phyloP scores from a whole-genome alignment of 257 asterid species.

The Forsythia suspensa region DNA sequence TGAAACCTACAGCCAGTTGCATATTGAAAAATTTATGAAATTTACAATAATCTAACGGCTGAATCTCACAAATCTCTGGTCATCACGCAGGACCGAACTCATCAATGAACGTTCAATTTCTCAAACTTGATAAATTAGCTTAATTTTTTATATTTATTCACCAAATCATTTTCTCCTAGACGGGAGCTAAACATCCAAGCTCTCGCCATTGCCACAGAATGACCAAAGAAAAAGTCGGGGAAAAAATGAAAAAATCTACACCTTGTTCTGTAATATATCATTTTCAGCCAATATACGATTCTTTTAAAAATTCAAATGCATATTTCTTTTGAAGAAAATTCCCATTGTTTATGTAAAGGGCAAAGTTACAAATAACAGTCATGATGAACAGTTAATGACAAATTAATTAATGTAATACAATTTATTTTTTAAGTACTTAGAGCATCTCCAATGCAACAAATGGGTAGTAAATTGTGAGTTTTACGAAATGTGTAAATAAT shows the following conservation, averaged over 20 bases:
- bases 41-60: background rate
- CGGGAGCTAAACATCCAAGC: background rate
- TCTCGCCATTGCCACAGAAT: background rate
- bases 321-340: background rate
- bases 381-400: constrained; percentile 13
- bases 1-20: background rate
- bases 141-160: background rate
- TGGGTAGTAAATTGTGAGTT: too few species aligned
- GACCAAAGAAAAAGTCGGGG: background rate
- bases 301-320: background rate
- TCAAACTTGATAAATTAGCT: background rate
- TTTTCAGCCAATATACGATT: background rate
- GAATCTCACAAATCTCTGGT: background rate
- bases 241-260: background rate
- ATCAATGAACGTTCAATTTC: background rate
- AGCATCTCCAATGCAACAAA: too few species aligned
- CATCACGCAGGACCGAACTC: background rate
- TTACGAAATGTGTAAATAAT: too few species aligned
- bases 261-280: constrained; percentile 11
- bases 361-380: constrained; percentile 12
- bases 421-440: too few species aligned
- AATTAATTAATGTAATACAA: constrained; percentile 1
- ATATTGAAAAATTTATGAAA: background rate
- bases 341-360: constrained; percentile 8
- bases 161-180: background rate